Conservation (phyloP, 352 stramenopile genomes). For the Pythium rishiriense region DNA sequence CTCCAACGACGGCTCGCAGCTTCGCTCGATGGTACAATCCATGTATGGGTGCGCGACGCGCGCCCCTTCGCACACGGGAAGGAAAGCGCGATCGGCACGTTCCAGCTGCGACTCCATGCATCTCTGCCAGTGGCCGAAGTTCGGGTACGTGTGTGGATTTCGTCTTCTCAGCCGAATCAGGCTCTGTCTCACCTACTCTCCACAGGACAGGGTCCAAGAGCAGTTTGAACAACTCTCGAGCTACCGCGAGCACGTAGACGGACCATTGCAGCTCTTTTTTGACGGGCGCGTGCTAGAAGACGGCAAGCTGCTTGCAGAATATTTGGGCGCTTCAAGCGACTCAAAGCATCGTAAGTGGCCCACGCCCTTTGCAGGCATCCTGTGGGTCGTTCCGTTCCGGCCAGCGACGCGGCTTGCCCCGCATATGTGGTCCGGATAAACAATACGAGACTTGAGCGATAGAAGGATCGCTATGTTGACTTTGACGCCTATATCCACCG, state of each 20-base stretch:
- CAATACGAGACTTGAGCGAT: not conserved
- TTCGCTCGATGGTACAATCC: slow-evolving; percentile 39
- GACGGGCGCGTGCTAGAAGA: slow-evolving; percentile 44
- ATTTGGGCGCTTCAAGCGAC: slow-evolving; percentile 24
- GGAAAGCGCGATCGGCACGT: slow-evolving; percentile 42
- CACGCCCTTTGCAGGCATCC: slow-evolving; percentile 55
- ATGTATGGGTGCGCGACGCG: slow-evolving; percentile 65
- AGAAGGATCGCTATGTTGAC: slow-evolving; percentile 5
- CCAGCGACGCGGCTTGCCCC: slow-evolving; percentile 23
- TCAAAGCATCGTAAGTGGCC: slow-evolving; percentile 26
- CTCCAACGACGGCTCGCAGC: slow-evolving; percentile 21
- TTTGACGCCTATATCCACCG: slow-evolving; percentile 14
- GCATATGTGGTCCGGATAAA: slow-evolving; percentile 10
- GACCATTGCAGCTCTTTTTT: slow-evolving; percentile 45
- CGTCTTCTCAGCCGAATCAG: too few relatives aligned
- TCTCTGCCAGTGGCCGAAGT: slow-evolving; percentile 50
- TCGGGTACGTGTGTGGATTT: slow-evolving; percentile 15
- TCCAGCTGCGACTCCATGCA: slow-evolving; percentile 42
- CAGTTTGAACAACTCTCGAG: slow-evolving; percentile 38
- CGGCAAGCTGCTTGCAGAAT: slow-evolving; percentile 40
- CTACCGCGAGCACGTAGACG: slow-evolving; percentile 42
- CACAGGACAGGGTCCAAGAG: slow-evolving; percentile 48
- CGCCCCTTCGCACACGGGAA: slow-evolving; percentile 45
- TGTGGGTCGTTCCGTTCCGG: slow-evolving; percentile 64
- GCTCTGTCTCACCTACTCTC: too few relatives aligned